Base-by-base conservation (phyloP, 768 basidiomycete species). In the Russula brevipes region DNA sequence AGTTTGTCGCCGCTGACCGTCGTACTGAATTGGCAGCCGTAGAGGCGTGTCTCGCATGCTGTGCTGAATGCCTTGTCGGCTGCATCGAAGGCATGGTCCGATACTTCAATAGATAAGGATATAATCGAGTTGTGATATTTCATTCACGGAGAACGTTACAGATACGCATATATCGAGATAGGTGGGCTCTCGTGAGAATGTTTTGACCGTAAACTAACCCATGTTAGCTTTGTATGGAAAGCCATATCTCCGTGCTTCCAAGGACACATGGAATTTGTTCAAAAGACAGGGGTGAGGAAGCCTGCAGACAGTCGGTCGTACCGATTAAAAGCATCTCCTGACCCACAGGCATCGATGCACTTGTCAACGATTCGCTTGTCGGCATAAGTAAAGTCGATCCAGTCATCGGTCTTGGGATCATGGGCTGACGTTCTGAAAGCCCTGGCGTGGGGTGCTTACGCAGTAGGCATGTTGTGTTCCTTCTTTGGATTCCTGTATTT, bases 141-240 rank as follows among this genome's bases (percentile, higher is more conserved):
- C 33, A 17, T 57, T 60, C 17, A 54, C 9, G 45, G 14, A 16
- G 42, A 54, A 39, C 35, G 42, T 68, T 57, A 12, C 36, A 84
- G 85, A 80, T 90, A 91, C 73, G 85, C 87, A 31, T 90, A 88
- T 68, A 91, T 92, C 67, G 88, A 93, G 72, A 92, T 93, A 53
- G 85, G 85, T 87, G 68, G 45, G 77, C 38, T 38, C 35, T 24
- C 52, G 24, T 60, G n/a, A 35, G 46, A 66, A 38, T 11, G 33
- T 51, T 12, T 41, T 16, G 39, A 50, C 35, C 56, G 46, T 41
- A 38, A 31, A 59, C 12, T n/a, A 33, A 50, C 16, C 24, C 41
- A 45, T 42, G 11, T 8, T 50, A 88, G 88, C 91, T 0, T 76
- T 93, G 10, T 94, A 93, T 71, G 91, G 92, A 39, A 94, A 94